Percentiles rank a stretch among this genome's conserved stretches.
These are phyloP conservation scores for Sorghum bicolor DNA, from an alignment of 176 grass and related monocot genomes.

Conservation along the genomic window DNA sequence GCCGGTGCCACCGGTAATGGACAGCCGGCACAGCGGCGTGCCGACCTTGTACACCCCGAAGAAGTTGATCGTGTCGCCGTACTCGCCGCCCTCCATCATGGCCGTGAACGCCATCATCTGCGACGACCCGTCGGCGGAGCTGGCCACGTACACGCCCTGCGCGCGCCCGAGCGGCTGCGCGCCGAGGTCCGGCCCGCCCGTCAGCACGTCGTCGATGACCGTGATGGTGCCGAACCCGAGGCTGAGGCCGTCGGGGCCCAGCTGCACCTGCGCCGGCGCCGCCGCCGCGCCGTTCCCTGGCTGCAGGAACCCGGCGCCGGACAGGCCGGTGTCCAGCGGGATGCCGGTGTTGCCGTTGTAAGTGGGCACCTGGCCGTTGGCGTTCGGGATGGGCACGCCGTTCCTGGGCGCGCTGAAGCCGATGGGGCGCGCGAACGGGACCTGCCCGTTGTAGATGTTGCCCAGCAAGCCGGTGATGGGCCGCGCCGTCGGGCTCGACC, in stretches of 20 bases:
- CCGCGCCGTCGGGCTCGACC: slow-evolving; percentile 59
- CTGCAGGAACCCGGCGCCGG: slow-evolving; percentile 42
- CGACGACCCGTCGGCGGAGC: slow-evolving; percentile 50
- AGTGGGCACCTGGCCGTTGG: slow-evolving; percentile 53
- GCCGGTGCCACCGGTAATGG: slow-evolving; percentile 63
- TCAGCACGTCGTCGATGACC: slow-evolving; percentile 67
- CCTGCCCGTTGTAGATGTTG: slow-evolving; percentile 73
- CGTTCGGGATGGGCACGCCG: slow-evolving; percentile 62
- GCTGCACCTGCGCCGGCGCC: slow-evolving; percentile 41
- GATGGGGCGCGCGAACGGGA: slow-evolving; percentile 67
- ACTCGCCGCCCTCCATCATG: slow-evolving; percentile 70
- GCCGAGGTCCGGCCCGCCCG: slow-evolving; percentile 45
- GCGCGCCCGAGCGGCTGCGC: slow-evolving; percentile 50
- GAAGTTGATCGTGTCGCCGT: slow-evolving; percentile 67
- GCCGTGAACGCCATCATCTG: slow-evolving; percentile 74
- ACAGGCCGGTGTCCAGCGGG: slow-evolving; percentile 63
- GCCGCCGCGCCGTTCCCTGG: slow-evolving; percentile 18
- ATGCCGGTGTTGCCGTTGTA: slow-evolving; percentile 57
- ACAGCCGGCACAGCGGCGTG: slow-evolving; percentile 46
- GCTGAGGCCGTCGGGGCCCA: slow-evolving; percentile 64
- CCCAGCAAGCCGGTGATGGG: slow-evolving; percentile 67
- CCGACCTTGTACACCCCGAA: slow-evolving; percentile 61
- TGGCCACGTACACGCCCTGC: slow-evolving; percentile 60
- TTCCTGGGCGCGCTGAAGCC: slow-evolving; percentile 52
- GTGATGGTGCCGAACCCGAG: slow-evolving; percentile 68